phyloP scores from a whole-genome alignment of 345 rosid genomes.

The Salix udensis region DNA sequence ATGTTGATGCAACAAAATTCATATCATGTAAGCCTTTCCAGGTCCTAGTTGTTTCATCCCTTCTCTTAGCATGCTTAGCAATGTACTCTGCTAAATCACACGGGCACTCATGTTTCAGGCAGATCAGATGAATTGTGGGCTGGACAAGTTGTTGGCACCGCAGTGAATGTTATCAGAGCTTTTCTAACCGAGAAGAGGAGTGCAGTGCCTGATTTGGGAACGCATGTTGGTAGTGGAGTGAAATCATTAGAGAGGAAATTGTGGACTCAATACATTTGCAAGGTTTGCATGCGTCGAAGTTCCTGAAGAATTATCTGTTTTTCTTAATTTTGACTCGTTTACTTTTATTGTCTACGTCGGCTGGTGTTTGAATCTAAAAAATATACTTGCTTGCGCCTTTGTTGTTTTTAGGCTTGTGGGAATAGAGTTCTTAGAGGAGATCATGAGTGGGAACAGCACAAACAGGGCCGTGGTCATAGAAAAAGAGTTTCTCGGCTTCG shows the following conservation, averaged over 20 bases:
- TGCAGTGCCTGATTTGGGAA: constrained; percentile 8
- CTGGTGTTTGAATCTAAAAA: not conserved
- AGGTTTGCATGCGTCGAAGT: constrained; percentile 42
- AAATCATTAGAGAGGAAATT: constrained; percentile 50
- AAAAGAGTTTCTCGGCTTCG: constrained; percentile 50
- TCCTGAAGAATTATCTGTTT: not conserved
- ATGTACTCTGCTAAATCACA: not conserved
- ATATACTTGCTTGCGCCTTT: not conserved
- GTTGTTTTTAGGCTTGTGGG: constrained; percentile 67
- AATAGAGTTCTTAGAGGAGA: constrained; percentile 82
- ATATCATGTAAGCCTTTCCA: constrained; percentile 42
- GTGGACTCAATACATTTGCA: constrained; percentile 81
- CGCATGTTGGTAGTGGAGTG: not conserved
- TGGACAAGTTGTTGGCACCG: constrained; percentile 59
- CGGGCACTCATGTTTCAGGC: constrained; percentile 35
- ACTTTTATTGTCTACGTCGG: too few species aligned
- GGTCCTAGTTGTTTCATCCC: not conserved
- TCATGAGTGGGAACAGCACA: constrained; percentile 93
- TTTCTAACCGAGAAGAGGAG: constrained; percentile 41
- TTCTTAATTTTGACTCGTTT: not conserved
- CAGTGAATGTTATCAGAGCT: constrained; percentile 39
- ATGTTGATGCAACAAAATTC: constrained; percentile 67
- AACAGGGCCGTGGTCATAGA: constrained; percentile 73
- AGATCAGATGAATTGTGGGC: constrained; percentile 68
- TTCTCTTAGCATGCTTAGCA: not conserved